Evolutionary conservation across 179 eudicot species (phyloP).

Genomic region (Spinacia oleracea): DNA sequence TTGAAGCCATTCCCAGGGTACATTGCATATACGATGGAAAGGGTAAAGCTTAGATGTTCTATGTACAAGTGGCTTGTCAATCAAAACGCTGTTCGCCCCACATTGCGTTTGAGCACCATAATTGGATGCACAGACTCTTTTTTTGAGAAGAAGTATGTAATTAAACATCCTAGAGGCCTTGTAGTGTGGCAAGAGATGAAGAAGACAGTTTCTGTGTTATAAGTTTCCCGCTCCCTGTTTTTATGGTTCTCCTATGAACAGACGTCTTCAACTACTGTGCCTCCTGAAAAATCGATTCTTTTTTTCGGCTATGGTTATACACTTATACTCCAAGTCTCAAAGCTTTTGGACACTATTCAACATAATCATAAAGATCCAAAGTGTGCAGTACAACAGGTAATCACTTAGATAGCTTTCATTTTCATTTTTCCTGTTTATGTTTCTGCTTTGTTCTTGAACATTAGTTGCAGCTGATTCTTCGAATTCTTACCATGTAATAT

Average conservation of each 20-base stretch:
- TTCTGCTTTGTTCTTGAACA: too few relatives aligned
- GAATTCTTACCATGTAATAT: not conserved
- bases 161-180: conserved; percentile 56
- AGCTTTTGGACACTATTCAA: not conserved
- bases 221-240: not conserved
- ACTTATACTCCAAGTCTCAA: not conserved
- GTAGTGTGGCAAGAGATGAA: conserved; percentile 51
- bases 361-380: not conserved
- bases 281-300: not conserved
- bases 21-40: conserved; percentile 44
- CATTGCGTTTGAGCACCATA: conserved; percentile 50
- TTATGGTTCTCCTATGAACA: not conserved
- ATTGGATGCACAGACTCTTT: conserved; percentile 45
- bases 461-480: not conserved
- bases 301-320: too few relatives aligned
- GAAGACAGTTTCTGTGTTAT: conserved; percentile 24
- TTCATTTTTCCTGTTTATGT: too few relatives aligned
- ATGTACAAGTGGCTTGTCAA: conserved; percentile 71
- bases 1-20: conserved; percentile 49
- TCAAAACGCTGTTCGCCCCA: conserved; percentile 32
- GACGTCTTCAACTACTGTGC: not conserved
- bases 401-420: too few relatives aligned
- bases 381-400: conserved; percentile 13
- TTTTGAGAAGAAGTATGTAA: conserved; percentile 48
- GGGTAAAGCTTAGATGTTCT: conserved; percentile 61